Base-by-base conservation (phyloP, 2,329 filamentous ascomycete genomes). In the Podosphaera aphanis region DNA sequence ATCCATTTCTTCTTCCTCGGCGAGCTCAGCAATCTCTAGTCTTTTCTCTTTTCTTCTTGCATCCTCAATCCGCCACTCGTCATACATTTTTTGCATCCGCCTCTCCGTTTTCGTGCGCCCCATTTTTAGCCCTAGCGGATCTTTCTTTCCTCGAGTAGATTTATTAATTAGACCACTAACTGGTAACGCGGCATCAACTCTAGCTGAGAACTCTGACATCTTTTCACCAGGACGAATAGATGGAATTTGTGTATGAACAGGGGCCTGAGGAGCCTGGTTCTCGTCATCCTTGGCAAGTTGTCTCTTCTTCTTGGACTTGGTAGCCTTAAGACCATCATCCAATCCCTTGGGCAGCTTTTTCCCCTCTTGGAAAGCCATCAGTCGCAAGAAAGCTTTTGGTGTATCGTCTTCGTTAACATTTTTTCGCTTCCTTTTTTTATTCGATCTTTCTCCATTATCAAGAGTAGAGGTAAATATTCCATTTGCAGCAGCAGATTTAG, bases 131-230 rank as follows among this genome's bases (percentile, higher is more conserved):
- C 80, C 58, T 74, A 29, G 72, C 5, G 75, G 70, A 49, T 79
- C 77, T 51, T 73, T 77, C 45, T 73, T 75, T 36, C 68, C 64
- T 52, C 69, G 74, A 7, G 49, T 62, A 0, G 68, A 71, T 55
- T 77, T 79, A 51, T 68, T 74, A 47, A 74, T 67, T 7, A 94
- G 67, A 0, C 78, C 77, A 6, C 74, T 66, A 0, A 98, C 64
- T 0, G 88, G 88, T 5, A 95, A 67, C 0, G 83, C 77, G 43
- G 83, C 80, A 58, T 95, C 79, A 5, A 98, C 90, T 25, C 86
- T 76, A 10, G 77, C 73, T 6, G 77, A 67, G 58, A 92, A 98
- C 45, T 92, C 81, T 3, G 79, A 74, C 57, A 95, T 66, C 44
- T 74, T 74, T 61, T 98, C 90, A 44, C 84, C 83, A 0, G 86